A percentile compares a stretch with the other conserved stretches of the same genome.
phyloP scores from a whole-genome alignment of 177 flowering plant genomes.

The Vitis hybrid region DNA sequence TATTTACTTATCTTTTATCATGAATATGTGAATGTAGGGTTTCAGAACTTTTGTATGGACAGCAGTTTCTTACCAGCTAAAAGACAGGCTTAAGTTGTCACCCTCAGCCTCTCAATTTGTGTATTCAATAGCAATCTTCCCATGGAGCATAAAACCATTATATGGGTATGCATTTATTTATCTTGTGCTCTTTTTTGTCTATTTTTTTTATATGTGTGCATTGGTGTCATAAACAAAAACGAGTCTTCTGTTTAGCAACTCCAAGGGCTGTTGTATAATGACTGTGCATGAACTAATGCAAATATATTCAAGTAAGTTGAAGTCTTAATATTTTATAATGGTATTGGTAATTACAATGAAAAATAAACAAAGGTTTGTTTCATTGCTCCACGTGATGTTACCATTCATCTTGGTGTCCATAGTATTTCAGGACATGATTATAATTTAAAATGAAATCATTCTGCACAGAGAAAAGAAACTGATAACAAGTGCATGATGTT shows the following conservation, averaged over 20 bases:
- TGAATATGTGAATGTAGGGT: conserved; percentile 48
- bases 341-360: not conserved
- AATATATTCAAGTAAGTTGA: not conserved
- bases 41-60: conserved; percentile 97
- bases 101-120: conserved; percentile 94
- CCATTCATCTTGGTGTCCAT: not conserved
- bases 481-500: not conserved
- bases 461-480: not conserved
- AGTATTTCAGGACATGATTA: not conserved
- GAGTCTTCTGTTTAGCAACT: not conserved
- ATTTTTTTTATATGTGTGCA: not conserved
- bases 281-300: not conserved
- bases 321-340: not conserved
- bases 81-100: conserved; percentile 80
- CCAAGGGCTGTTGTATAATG: not conserved
- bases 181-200: not conserved
- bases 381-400: not conserved
- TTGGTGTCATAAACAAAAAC: not conserved
- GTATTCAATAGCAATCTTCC: conserved; percentile 70
- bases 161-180: conserved; percentile 61
- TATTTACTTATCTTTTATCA: not conserved
- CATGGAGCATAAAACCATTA: conserved; percentile 94
- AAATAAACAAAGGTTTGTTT: not conserved
- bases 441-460: not conserved
- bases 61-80: conserved; percentile 88